Conservation (phyloP, 495 filamentous ascomycete species). For the Umbilicaria muhlenbergii region DNA sequence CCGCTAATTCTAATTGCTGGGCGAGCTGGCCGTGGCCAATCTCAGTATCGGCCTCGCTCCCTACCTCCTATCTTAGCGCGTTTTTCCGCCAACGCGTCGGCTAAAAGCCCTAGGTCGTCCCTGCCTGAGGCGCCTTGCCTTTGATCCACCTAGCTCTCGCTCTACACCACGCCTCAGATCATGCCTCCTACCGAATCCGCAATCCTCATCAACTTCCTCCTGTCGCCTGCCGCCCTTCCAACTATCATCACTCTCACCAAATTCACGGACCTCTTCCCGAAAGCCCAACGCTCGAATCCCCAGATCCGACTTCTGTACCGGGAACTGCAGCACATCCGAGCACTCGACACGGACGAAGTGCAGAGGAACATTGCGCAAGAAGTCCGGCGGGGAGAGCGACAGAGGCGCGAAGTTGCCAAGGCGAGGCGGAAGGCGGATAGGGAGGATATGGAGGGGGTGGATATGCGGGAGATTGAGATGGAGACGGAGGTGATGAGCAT, state of each 20-base stretch:
- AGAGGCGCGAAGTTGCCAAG: slow-evolving; percentile 44
- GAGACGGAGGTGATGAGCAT: slow-evolving; percentile 30
- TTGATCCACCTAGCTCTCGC: background rate
- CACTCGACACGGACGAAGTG: slow-evolving; percentile 50
- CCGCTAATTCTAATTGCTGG: no score
- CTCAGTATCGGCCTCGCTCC: background rate
- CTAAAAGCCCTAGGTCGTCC: no score
- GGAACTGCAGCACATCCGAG: slow-evolving; percentile 57
- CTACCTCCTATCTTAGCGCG: no score
- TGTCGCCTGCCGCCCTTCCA: slow-evolving; percentile 56
- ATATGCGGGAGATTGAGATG: slow-evolving; percentile 55
- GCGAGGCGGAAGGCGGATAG: slow-evolving; percentile 35
- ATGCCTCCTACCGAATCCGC: slow-evolving; percentile 60
- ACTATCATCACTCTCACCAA: slow-evolving; percentile 55
- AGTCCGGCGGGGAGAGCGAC: slow-evolving; percentile 42
- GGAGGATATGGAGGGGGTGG: slow-evolving; percentile 35
- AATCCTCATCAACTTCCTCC: slow-evolving; percentile 64
- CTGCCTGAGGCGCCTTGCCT: no score
- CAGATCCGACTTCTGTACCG: slow-evolving; percentile 63
- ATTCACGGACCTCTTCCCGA: slow-evolving; percentile 66
- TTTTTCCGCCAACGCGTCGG: no score
- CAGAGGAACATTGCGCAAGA: slow-evolving; percentile 53
- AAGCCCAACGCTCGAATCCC: slow-evolving; percentile 47
- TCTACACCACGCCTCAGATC: background rate
- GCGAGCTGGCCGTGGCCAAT: no score